Percentiles rank a stretch among this genome's conserved stretches.
Conservation (phyloP, 495 filamentous ascomycete species). For the Penicillium silybi region DNA sequence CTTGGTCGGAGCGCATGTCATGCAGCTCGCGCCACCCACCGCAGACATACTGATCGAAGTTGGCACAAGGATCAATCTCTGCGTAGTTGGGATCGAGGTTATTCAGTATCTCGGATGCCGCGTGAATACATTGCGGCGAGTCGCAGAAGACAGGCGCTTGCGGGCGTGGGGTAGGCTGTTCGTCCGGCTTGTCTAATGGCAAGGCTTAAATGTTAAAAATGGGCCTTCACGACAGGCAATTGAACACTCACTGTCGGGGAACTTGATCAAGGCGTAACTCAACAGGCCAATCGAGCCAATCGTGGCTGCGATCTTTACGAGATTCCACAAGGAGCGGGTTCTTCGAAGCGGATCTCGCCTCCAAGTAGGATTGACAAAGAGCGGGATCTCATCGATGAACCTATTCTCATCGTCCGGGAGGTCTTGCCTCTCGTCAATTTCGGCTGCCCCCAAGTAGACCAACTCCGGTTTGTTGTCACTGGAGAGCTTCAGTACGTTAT, state of each 20-base stretch:
- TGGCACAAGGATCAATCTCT: slow-evolving; percentile 61
- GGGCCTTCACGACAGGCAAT: background rate
- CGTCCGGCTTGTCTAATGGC: background rate
- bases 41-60: slow-evolving; percentile 69
- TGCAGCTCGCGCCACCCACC: slow-evolving; percentile 62
- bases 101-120: slow-evolving; percentile 62
- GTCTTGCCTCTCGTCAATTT: background rate
- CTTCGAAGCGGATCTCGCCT: slow-evolving; percentile 5
- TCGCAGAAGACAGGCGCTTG: slow-evolving; percentile 40
- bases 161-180: slow-evolving; percentile 9
- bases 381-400: background rate
- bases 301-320: slow-evolving; percentile 5
- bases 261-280: slow-evolving; percentile 2
- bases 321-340: slow-evolving; percentile 4
- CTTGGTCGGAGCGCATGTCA: slow-evolving; percentile 64
- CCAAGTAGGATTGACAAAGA: slow-evolving; percentile 2
- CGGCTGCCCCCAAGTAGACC: background rate
- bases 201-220: background rate
- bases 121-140: slow-evolving; percentile 63
- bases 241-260: slow-evolving; percentile 1
- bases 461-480: background rate
- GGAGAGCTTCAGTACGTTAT: background rate
- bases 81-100: slow-evolving; percentile 63
- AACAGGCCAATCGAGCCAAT: slow-evolving; percentile 8
- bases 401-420: slow-evolving; percentile 1